Base-by-base conservation (phyloP, 1,139 yeast species). In the Candida labiduridarum region DNA sequence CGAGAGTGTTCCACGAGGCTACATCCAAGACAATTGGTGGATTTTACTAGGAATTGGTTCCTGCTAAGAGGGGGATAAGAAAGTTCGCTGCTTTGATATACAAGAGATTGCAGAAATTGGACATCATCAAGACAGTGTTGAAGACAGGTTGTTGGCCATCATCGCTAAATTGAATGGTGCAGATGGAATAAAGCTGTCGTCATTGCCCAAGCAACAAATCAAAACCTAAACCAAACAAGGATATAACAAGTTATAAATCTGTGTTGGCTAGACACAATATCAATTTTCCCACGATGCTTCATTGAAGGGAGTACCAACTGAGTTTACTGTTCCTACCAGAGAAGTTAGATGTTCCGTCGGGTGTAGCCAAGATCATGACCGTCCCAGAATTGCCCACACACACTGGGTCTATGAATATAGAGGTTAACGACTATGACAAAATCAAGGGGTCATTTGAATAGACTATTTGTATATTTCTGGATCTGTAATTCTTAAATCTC, bases 251-350 rank as follows among this genome's bases (percentile, higher is more conserved):
- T 78, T 94, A 65, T 98, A 98, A 55, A 86, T 94, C 62, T 94
- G 99, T 78, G 87, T 94, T 65, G 99, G 98, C 59, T 94, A 94
- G 80, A 94, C 99, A 2, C 99, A 94, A 72, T 94, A 94, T 75
- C 91, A 97, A 14, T 79, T 94, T 61, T 90, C 97, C 14, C 98
- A 92, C 67, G 98, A 94, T 69, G 94, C 98, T 45, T 79, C 81
- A 46, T 80, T 94, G 71, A 91, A 91, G 78, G 97, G 97, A 69
- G 97, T 90, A 40, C 99, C 99, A 58, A 80, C 88, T 10, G 97
- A 96, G 9, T 94, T 92, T 76, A 87, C 83, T 51, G 89, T 94
- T 76, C 99, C 99, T 45, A 89, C 94, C 62, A 83, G 96, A 68
- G 98, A 94, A 61, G 89, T 94, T 58, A 85, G 96, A 67, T 96